Base-by-base conservation (phyloP, 768 basidiomycete genomes). In the Auricularia heimuer region DNA sequence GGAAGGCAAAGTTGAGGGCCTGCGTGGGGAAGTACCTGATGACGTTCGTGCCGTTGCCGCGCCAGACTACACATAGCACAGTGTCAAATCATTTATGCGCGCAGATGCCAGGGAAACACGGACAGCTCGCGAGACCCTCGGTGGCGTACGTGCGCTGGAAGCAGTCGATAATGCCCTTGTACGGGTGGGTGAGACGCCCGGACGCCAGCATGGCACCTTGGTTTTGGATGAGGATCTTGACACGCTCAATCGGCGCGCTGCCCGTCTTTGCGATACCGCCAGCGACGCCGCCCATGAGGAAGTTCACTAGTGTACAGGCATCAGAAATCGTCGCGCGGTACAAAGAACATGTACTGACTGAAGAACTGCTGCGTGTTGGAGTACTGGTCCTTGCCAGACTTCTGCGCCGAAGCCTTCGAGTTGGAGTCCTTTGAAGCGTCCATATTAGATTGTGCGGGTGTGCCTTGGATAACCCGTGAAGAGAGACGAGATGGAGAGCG, bases 1-100 rank as follows among this genome's bases (percentile, higher is more conserved):
- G 79, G 77, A 79, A 79, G n/a, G 79, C 79, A 64, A 80, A 80
- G 71, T 80, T 80, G 61, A 80, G 69, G 0, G 79, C 79, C 67
- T 80, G 79, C 0, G 80, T 80, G 11, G 78, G 80, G 70, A 80
- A 80, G 73, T 80, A 80, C 62, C 79, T 75, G 63, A 79, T 67
- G 37, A 80, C 71, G 62, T 80, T 80, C 64, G 79, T 75, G 51
- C 76, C 75, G 63, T 80, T 80, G 34, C 79, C 78, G 44, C 79
- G 77, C 79, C 79, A 80, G 68, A 79, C 78, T 75, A 67, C 44
- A 42, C 39, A 42, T 4, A 62, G 4, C n/a, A 29, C 29, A 29
- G 29, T 29, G 29, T 29, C 29, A 29, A 29, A 29, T 29, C 29
- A 29, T 29, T 29, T 29, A 29, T 29, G 29, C 29, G 29, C 29